Percentiles rank a stretch among this genome's conserved stretches.
Conservation (phyloP, 495 filamentous ascomycete species). For the Amniculicola lignicola region DNA sequence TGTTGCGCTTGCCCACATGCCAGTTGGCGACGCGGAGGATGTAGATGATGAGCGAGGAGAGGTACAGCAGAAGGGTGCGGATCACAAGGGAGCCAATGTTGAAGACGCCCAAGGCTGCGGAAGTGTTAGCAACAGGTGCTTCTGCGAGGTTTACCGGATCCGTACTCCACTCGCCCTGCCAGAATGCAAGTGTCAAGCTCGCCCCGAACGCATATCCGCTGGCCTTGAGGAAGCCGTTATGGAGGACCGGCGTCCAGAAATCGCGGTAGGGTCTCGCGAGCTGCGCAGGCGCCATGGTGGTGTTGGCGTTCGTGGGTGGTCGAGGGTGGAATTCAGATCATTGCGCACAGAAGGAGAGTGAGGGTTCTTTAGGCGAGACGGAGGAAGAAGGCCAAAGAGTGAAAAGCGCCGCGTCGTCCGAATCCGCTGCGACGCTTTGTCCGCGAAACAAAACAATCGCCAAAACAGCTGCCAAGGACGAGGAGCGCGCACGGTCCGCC, state of each 20-base stretch:
- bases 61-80: slow-evolving; percentile 68
- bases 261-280: slow-evolving; percentile 69
- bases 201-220: slow-evolving; percentile 59
- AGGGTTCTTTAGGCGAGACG: neutral
- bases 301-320: neutral
- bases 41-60: slow-evolving; percentile 64
- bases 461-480: neutral
- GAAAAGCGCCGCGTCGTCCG: neutral
- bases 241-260: slow-evolving; percentile 83
- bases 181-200: slow-evolving; percentile 73
- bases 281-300: slow-evolving; percentile 22
- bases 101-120: no score
- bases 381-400: neutral
- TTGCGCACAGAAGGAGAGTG: neutral
- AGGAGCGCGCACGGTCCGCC: neutral
- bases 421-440: neutral
- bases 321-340: slow-evolving; percentile 5
- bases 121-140: no score
- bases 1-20: slow-evolving; percentile 71
- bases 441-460: neutral
- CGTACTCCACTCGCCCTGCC: slow-evolving; percentile 67
- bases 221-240: slow-evolving; percentile 78
- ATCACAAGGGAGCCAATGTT: slow-evolving; percentile 72
- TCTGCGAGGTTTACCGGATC: no score
- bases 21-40: slow-evolving; percentile 83